phyloP scores from a whole-genome alignment of 768 basidiomycete species.

The Boletus pseudo-olivaceus region DNA sequence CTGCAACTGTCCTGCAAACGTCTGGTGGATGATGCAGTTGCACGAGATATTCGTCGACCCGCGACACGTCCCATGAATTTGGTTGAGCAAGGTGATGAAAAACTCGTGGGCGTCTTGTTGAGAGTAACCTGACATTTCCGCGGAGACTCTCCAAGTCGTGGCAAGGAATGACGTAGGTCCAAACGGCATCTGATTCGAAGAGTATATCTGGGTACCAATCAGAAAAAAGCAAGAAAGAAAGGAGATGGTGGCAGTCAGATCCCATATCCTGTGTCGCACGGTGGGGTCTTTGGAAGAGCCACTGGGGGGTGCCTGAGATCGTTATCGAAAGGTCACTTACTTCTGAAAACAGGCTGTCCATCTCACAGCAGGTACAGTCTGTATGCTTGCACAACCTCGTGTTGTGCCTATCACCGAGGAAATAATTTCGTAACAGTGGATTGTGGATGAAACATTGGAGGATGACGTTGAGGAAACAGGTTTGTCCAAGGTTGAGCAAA shows the following conservation, averaged over 20 bases:
- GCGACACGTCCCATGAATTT: conserved; percentile 77
- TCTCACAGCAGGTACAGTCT: conserved; percentile 87
- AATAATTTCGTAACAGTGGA: conserved; percentile 84
- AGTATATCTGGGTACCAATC: conserved; percentile 44
- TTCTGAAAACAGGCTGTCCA: conserved; percentile 83
- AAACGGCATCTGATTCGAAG: conserved; percentile 56
- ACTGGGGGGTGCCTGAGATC: neutral
- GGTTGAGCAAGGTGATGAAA: conserved; percentile 80
- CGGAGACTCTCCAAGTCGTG: conserved; percentile 74
- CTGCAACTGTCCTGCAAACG: conserved; percentile 82
- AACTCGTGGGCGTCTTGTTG: conserved; percentile 95
- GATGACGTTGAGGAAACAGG: conserved; percentile 91
- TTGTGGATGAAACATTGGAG: conserved; percentile 89
- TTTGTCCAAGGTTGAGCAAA: conserved; percentile 84
- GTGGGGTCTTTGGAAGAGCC: neutral
- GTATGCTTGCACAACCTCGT: conserved; percentile 60
- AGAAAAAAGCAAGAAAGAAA: neutral
- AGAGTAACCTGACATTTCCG: conserved; percentile 85
- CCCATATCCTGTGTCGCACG: neutral
- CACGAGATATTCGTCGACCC: conserved; percentile 76
- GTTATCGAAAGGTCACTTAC: conserved; percentile 32
- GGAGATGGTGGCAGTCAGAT: neutral
- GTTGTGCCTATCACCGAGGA: conserved; percentile 89
- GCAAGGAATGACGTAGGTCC: conserved; percentile 82
- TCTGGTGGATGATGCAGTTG: conserved; percentile 88